Base-by-base conservation (phyloP, 305 asterid species). In the Plantago coronopus region DNA sequence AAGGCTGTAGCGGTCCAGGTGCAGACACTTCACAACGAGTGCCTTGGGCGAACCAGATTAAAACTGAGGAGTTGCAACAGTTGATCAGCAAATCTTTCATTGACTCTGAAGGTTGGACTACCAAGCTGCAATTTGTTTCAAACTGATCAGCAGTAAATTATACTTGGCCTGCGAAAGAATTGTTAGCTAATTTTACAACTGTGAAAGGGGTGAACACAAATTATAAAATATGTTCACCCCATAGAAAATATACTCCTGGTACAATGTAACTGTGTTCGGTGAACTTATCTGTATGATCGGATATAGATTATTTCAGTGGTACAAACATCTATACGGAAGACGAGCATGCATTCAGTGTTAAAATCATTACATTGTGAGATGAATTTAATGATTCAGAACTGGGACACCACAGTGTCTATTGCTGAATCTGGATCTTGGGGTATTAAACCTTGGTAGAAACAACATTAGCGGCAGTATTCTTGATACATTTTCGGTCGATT, bases 71-170 rank as follows among this genome's bases (percentile, higher is more conserved):
- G 50, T 42, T 79, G 67, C 34, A 57, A n/a, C 14, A 62, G 16
- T 62, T 85, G 8, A 76, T 75, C 9, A 71, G 76, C 69, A 43
- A 74, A 31, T 80, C 91, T 2, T 91, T 67, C 40, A 68, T 91
- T 50, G 83, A 91, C 63, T 17, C 54, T 20, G 87, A 82, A 22
- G 97, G 96, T 2, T 91, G 97, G 87, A 65, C 14, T 20, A 59
- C 1, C 14, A 40, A 23, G 0, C 63, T 16, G 14, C 40, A 9
- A 7, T 34, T 9, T 34, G 2, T 34, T 34, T 12, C 40, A n/a
- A n/a, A n/a, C n/a, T n/a, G 40, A n/a, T n/a, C n/a, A n/a, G n/a
- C n/a, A 34, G 40, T 34, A 3, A 2, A 7, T 6, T 31, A 31
- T 2, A 25, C 29, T 2, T 25, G 29, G 29, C 34, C 2, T 3